These are phyloP conservation scores for Takashimella koratensis DNA, from an alignment of 1,284 basidiomycete genomes.

Conservation along the genomic window DNA sequence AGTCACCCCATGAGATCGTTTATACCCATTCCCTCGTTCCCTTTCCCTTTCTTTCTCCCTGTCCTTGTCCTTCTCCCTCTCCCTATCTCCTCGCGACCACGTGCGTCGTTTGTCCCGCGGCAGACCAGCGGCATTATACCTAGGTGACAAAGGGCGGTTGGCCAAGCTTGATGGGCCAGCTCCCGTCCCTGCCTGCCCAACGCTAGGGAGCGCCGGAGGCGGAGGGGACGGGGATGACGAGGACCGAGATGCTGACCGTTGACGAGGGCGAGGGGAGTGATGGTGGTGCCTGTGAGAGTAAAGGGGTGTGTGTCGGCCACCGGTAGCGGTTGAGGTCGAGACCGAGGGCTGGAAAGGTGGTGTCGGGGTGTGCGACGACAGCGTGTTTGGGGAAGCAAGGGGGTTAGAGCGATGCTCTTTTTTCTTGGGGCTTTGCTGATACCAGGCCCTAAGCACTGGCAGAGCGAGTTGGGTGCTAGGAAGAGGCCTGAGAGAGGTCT, in stretches of 20 bases:
- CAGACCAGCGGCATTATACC: neutral
- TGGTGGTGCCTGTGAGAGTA: constrained; percentile 19
- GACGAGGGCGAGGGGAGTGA: constrained; percentile 8
- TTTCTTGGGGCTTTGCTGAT: too few relatives aligned
- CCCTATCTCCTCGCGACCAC: neutral
- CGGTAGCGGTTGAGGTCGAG: constrained; percentile 5
- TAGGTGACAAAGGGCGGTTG: neutral
- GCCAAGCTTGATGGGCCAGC: constrained; percentile 5
- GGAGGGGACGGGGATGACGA: constrained; percentile 40
- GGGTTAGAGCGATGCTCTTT: neutral
- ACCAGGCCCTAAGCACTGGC: too few relatives aligned
- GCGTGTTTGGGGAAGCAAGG: neutral
- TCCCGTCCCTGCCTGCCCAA: constrained; percentile 1
- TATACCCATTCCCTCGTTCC: neutral
- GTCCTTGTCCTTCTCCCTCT: too few relatives aligned
- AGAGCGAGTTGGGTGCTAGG: neutral
- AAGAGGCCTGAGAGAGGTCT: neutral
- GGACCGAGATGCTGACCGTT: constrained; percentile 25
- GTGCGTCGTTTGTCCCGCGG: neutral
- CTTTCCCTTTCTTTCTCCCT: neutral
- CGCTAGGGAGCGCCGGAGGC: constrained; percentile 10
- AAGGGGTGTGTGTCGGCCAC: too few relatives aligned
- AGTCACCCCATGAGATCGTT: neutral
- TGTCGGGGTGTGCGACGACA: neutral
- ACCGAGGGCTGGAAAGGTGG: neutral